Base-by-base conservation (phyloP, 495 filamentous ascomycete species). In the Tuber umbilicatum region DNA sequence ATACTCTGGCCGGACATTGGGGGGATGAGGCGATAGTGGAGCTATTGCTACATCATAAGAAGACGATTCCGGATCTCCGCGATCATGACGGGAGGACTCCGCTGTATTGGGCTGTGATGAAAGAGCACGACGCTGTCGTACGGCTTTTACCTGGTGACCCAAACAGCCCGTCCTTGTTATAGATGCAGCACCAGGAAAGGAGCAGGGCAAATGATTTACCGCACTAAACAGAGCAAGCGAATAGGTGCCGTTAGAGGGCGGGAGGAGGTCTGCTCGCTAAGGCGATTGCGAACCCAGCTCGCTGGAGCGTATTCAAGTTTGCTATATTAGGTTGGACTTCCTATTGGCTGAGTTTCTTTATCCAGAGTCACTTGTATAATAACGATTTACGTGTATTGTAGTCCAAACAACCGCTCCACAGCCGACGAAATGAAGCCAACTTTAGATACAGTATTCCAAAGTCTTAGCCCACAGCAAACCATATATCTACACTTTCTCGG, bases 41-140 rank as follows among this genome's bases (percentile, higher is more conserved):
- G 55, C 27, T 64, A 35, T 64, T 64, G 55, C 55, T 64, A 16
- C 17, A 5, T 35, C 55, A 64, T 64, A 27, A 64, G 14, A 64
- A 64, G 27, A 64, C 55, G 55, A 19, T 35, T 17, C 55, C 55
- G 55, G 27, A 64, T 64, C 5, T 64, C 9, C 27, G 27, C 31
- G 55, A 64, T 64, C 14, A 35, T 35, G 55, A 64, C 27, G 55
- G 55, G 27, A 64, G 55, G 55, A 64, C 55, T 16, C 55, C 55
- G 55, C 14, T 64, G 55, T 64, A 64, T 64, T 64, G 55, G 55
- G 55, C 55, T 64, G 55, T 35, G 27, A 64, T 64, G 55, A 64
- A 64, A 12, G 55, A 64, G 27, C 55, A 64, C 35, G 55, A 64
- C 16, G 12, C 55, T 64, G 31, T 64, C 27, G 27, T 35, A 35